Conservation (phyloP, 73 alveolate species). For the Tetrahymena thermophila region DNA sequence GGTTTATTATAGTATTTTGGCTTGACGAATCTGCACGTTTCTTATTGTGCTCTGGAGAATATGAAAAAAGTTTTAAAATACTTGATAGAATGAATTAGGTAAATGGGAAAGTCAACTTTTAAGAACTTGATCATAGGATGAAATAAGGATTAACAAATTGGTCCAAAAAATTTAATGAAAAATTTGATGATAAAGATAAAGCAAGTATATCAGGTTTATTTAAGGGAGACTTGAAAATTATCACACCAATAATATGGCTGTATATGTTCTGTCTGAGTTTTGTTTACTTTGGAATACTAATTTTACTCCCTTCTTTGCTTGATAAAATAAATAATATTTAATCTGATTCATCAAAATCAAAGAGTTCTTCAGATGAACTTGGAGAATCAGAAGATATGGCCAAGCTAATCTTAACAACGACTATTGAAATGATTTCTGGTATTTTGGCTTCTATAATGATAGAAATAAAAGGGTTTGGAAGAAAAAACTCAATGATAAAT, state of each 20-base stretch:
- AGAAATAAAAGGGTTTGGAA: constrained; percentile 35
- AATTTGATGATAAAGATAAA: not conserved
- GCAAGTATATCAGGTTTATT: constrained; percentile 13
- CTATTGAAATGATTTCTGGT: constrained; percentile 27
- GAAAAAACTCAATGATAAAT: constrained; percentile 27
- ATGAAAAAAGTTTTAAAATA: constrained; percentile 5
- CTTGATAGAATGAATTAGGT: not conserved
- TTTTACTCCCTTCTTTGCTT: constrained; percentile 18
- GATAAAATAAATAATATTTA: not conserved
- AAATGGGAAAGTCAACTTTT: not conserved
- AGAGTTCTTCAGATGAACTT: constrained; percentile 2
- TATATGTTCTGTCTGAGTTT: constrained; percentile 15
- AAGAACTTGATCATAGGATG: constrained; percentile 13
- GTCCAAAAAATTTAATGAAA: not conserved
- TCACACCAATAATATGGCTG: constrained; percentile 20
- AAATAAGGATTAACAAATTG: constrained; percentile 8
- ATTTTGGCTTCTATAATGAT: constrained; percentile 33
- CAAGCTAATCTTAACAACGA: not conserved
- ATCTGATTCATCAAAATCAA: not conserved
- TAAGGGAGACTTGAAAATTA: constrained; percentile 9
- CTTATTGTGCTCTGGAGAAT: constrained; percentile 5
- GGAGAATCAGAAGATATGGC: constrained; percentile 1
- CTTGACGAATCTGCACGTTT: constrained; percentile 30
- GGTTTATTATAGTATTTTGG: not conserved
- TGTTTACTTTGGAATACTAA: constrained; percentile 26